A percentile compares a stretch with the other conserved stretches of the same genome.
These are phyloP conservation scores for Penicilliopsis zonata DNA, from an alignment of 495 filamentous ascomycete genomes.

Conservation along the genomic window DNA sequence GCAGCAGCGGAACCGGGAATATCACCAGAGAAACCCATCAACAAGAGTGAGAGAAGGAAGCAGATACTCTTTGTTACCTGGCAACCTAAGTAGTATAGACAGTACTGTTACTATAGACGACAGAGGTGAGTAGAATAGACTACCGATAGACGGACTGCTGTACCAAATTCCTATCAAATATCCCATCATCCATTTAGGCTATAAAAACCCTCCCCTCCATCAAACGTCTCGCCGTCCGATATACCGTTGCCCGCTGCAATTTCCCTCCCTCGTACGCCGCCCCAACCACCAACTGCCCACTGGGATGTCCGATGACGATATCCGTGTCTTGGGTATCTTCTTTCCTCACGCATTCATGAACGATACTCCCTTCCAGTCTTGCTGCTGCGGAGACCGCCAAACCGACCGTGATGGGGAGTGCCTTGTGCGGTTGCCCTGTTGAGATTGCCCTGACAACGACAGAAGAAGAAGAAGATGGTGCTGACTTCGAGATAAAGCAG, in stretches of 20 bases:
- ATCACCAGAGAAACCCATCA: too few species aligned
- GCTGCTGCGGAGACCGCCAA: slow-evolving; percentile 49
- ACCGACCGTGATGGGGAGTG: slow-evolving; percentile 48
- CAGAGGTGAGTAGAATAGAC: too few species aligned
- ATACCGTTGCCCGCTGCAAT: slow-evolving; percentile 34
- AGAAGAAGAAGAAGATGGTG: slow-evolving; percentile 14
- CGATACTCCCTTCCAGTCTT: slow-evolving; percentile 27
- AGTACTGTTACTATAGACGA: too few species aligned
- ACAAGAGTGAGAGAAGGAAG: too few species aligned
- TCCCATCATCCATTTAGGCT: too few species aligned
- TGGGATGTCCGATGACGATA: slow-evolving; percentile 41
- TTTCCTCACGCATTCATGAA: slow-evolving; percentile 11
- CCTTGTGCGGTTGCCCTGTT: slow-evolving; percentile 50
- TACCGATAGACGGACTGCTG: too few species aligned
- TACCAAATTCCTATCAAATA: too few species aligned
- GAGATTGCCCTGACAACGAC: slow-evolving; percentile 32
- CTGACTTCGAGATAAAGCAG: slow-evolving; percentile 40
- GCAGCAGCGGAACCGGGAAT: too few species aligned
- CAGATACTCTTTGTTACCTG: too few species aligned
- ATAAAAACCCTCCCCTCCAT: slow-evolving; percentile 43
- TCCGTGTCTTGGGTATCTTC: slow-evolving; percentile 14
- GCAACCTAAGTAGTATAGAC: too few species aligned
- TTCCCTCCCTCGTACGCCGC: slow-evolving; percentile 25
- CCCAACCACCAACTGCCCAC: slow-evolving; percentile 40
- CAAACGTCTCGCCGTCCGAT: slow-evolving; percentile 41